Conservation (phyloP, 225 moss, liverwort and hornwort species). For the Asterella californica region DNA sequence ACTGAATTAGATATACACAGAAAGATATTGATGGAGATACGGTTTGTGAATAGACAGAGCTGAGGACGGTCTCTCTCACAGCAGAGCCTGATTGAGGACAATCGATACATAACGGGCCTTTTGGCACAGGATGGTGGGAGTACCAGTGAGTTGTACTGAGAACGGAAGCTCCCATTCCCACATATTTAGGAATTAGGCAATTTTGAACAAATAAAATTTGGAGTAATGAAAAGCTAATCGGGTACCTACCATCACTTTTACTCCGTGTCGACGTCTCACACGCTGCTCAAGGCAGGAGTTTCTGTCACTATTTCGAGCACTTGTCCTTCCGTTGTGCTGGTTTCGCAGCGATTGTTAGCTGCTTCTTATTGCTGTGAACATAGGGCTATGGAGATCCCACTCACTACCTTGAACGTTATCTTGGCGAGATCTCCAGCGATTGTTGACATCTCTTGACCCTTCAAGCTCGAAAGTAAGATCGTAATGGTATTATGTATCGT, state of each 20-base stretch:
- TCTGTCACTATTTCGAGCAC: not conserved
- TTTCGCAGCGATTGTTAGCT: no score
- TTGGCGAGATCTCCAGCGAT: no score
- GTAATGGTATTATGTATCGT: no score
- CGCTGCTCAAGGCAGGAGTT: not conserved
- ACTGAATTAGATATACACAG: no score
- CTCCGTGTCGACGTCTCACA: not conserved
- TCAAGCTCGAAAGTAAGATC: no score
- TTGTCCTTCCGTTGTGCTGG: not conserved
- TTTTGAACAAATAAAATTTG: constrained; percentile 6
- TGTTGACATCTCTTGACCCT: no score
- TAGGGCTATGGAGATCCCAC: no score
- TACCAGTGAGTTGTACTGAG: not conserved
- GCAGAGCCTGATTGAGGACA: not conserved
- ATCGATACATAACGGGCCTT: not conserved
- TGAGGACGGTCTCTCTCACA: not conserved
- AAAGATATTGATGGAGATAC: not conserved
- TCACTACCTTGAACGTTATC: no score
- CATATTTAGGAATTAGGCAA: constrained; percentile 10
- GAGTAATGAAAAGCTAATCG: not conserved
- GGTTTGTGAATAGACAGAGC: constrained; percentile 1
- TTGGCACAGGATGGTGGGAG: not conserved
- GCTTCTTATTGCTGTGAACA: no score
- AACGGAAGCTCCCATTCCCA: not conserved
- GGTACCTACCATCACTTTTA: not conserved